Base-by-base conservation (phyloP, 106 monocot species). In the Platanthera guangdongensis region DNA sequence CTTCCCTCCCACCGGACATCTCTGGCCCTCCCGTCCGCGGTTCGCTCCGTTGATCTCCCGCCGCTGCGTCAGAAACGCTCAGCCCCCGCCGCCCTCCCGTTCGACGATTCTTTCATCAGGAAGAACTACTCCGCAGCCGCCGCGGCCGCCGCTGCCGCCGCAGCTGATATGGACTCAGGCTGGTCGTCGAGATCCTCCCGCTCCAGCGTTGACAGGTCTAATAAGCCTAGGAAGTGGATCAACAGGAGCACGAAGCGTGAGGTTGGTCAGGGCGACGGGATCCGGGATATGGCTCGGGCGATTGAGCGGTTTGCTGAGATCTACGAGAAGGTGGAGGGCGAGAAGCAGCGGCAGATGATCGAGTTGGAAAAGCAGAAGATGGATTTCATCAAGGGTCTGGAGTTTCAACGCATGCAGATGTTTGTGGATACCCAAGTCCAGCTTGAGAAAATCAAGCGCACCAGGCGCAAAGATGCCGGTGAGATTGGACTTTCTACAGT, bases 301-400 rank as follows among this genome's bases (percentile, higher is more conserved):
- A 88, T 99, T 9, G 69, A 74, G 59, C 81, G 76, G 57, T 86
- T 97, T 51, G 85, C 84, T 5, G 91, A 93, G 81, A 88, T 97
- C 32, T 97, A 93, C 57, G 96, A 97, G 85, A 80, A 80, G 69
- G 89, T 99, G 74, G 97, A 94, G 80, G 72, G 63, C 47, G 81
- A 82, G 21, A 94, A 92, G 81, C 89, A 92, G 81, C 30, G 78
- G 71, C 91, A 99, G 71, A 82, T 94, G 86, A 77, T 92, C 72
- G 89, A 99, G 59, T 79, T 99, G 80, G 97, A 99, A 86, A 91
- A 83, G 89, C 94, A 99, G 86, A 55, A 86, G 78, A 99, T 99
- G 94, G 91, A 99, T 81, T 90, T 95, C 54, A 76, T 86, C 30
- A 92, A 92, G 82, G 85, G 82, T 54, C 83, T 95, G 16, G 95